phyloP scores from a whole-genome alignment of 257 asterid species.

The Thymus quinquecostatus region DNA sequence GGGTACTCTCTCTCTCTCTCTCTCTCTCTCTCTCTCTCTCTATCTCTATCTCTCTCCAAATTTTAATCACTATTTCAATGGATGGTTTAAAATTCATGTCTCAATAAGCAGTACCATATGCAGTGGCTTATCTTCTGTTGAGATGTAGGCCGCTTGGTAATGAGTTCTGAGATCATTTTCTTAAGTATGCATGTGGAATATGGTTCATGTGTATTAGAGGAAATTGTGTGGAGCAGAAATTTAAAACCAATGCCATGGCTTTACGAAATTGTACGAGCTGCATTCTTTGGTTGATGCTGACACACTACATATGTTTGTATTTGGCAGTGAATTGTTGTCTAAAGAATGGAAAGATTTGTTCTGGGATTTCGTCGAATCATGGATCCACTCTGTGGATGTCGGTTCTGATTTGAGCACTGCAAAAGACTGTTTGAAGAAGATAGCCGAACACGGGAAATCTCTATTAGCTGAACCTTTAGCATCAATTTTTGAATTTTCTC shows the following conservation, averaged over 20 bases:
- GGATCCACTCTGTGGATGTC: slow-evolving; percentile 60
- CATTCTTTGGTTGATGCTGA: neutral
- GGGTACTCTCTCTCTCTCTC: slow-evolving; percentile 59
- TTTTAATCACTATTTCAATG: neutral
- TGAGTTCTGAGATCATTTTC: slow-evolving; percentile 22
- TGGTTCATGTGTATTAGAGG: neutral
- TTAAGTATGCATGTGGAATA: neutral
- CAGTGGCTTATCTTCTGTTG: neutral
- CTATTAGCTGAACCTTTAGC: slow-evolving; percentile 75
- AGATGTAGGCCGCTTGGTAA: slow-evolving; percentile 1
- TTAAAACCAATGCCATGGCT: neutral
- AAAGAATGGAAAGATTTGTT: slow-evolving; percentile 85
- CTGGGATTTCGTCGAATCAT: slow-evolving; percentile 88
- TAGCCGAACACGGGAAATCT: slow-evolving; percentile 70
- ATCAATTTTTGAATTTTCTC: slow-evolving; percentile 88
- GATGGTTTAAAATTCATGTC: slow-evolving; percentile 15
- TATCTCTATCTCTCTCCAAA: neutral
- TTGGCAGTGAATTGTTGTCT: slow-evolving; percentile 83
- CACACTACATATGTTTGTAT: slow-evolving; percentile 29
- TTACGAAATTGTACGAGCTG: neutral
- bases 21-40: slow-evolving; percentile 3
- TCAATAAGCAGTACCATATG: neutral
- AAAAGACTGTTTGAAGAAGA: slow-evolving; percentile 75
- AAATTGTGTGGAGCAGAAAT: neutral
- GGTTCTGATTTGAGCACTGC: slow-evolving; percentile 67